phyloP scores from a whole-genome alignment of 768 basidiomycete genomes.

The Kwoniella botswanensis region DNA sequence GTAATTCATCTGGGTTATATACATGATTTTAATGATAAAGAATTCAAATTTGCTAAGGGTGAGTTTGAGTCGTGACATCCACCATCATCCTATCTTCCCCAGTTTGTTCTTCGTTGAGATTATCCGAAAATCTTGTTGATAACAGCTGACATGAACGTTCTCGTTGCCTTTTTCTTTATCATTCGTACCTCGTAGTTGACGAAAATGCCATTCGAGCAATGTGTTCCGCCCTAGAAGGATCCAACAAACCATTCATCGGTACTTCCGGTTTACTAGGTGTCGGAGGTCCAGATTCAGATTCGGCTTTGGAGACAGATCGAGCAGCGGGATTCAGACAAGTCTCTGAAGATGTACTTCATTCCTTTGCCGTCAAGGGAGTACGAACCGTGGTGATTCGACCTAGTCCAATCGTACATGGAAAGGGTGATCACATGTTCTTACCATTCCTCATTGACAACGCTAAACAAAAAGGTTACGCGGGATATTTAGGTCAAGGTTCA shows the following conservation, averaged over 20 bases:
- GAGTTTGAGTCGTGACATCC: not conserved
- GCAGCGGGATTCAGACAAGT: not conserved
- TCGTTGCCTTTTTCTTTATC: no score
- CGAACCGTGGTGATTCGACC: conserved; percentile 10
- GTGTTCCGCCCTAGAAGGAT: conserved; percentile 18
- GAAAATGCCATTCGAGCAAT: conserved; percentile 35
- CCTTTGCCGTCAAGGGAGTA: conserved; percentile 26
- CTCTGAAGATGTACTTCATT: conserved; percentile 18
- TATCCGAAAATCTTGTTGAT: no score
- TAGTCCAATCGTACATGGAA: conserved; percentile 11
- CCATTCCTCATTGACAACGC: conserved; percentile 21
- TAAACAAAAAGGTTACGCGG: conserved; percentile 21
- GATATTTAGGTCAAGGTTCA: conserved; percentile 23
- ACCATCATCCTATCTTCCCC: not conserved
- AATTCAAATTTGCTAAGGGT: not conserved
- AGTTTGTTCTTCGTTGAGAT: not conserved
- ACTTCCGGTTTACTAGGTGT: conserved; percentile 18
- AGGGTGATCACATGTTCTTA: conserved; percentile 31
- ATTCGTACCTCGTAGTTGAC: conserved; percentile 12
- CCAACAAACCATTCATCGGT: conserved; percentile 40
- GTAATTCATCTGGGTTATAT: conserved; percentile 45
- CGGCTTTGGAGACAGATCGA: not conserved
- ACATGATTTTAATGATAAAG: conserved; percentile 31
- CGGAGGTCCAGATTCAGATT: no score
- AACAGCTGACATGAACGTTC: no score